Conservation (phyloP, 2,329 filamentous ascomycete species). For the Fusarium sublunatum region DNA sequence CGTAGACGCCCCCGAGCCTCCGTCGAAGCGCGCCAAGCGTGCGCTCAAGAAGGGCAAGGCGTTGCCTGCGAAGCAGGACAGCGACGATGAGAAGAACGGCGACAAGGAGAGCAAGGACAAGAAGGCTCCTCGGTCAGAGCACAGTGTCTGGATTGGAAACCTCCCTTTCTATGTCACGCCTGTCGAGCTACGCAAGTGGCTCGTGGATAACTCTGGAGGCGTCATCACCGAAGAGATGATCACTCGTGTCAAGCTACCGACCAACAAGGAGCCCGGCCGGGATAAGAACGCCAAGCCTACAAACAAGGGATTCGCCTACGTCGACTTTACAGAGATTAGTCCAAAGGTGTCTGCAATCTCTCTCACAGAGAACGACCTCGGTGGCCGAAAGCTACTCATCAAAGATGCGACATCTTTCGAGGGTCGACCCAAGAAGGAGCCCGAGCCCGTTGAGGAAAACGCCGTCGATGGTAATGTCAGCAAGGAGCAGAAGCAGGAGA, state of each 20-base stretch:
- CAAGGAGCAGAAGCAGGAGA: slow-evolving; percentile 52
- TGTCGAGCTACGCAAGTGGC: slow-evolving; percentile 79
- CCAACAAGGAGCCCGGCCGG: slow-evolving; percentile 61
- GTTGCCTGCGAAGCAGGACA: slow-evolving; percentile 57
- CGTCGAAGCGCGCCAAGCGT: slow-evolving; percentile 92
- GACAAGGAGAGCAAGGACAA: slow-evolving; percentile 54
- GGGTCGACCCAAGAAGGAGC: slow-evolving; percentile 80
- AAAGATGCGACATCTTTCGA: slow-evolving; percentile 93
- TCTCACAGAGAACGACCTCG: slow-evolving; percentile 84
- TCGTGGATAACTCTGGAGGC: slow-evolving; percentile 77
- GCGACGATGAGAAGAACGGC: slow-evolving; percentile 51
- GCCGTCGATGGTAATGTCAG: slow-evolving; percentile 50
- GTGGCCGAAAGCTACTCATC: slow-evolving; percentile 85
- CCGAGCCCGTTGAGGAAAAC: slow-evolving; percentile 48
- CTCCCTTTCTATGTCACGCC: slow-evolving; percentile 84
- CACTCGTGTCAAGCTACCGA: slow-evolving; percentile 85
- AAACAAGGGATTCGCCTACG: slow-evolving; percentile 98
- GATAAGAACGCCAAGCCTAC: slow-evolving; percentile 49
- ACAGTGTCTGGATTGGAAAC: slow-evolving; percentile 97
- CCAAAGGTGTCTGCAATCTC: slow-evolving; percentile 81
- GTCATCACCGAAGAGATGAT: slow-evolving; percentile 76
- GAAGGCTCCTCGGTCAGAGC: slow-evolving; percentile 73
- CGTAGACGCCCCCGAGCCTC: slow-evolving; percentile 87
- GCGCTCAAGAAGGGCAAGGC: slow-evolving; percentile 86
- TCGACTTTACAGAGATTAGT: slow-evolving; percentile 83